A percentile compares a stretch with the other conserved stretches of the same genome.
These are phyloP conservation scores for Ogataea hybrid DNA, from an alignment of 1,139 yeast genomes.

Conservation along the genomic window DNA sequence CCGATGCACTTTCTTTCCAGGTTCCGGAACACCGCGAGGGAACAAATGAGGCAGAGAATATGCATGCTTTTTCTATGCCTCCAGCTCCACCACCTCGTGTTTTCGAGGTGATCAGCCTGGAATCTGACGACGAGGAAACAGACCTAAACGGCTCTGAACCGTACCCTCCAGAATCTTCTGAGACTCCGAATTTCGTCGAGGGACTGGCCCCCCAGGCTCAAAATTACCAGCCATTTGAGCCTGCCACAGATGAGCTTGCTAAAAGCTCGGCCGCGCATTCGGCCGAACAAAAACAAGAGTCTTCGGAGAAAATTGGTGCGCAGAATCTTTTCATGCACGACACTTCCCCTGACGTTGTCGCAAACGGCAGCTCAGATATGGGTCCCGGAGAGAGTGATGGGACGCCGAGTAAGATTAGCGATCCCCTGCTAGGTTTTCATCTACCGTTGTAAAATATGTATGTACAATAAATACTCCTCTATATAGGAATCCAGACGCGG, in stretches of 20 bases:
- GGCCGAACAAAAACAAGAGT: not conserved
- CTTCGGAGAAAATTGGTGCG: not conserved
- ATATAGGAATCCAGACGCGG: conserved; percentile 64
- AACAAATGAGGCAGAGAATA: not conserved
- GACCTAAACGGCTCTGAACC: not conserved
- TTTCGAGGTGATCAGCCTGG: not conserved
- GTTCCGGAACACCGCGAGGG: too few relatives aligned
- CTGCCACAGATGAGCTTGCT: too few relatives aligned
- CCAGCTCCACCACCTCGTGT: not conserved
- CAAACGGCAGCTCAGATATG: not conserved
- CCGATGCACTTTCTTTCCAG: too few relatives aligned
- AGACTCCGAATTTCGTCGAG: too few relatives aligned
- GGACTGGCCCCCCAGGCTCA: too few relatives aligned
- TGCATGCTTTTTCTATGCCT: not conserved
- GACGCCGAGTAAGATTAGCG: not conserved
- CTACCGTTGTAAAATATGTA: conserved; percentile 10
- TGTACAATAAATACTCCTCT: conserved; percentile 1
- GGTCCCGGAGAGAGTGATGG: not conserved
- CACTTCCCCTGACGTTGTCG: not conserved
- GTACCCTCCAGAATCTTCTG: not conserved
- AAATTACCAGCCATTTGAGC: too few relatives aligned
- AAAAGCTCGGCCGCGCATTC: too few relatives aligned
- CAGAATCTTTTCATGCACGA: not conserved
- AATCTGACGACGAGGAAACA: not conserved
- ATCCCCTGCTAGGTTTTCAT: conserved; percentile 13